Evolutionary conservation across 2,329 filamentous ascomycete species (phyloP), one percentile per base, ranked within the genome.

Genomic region (Pezizomycotina sp.): DNA sequence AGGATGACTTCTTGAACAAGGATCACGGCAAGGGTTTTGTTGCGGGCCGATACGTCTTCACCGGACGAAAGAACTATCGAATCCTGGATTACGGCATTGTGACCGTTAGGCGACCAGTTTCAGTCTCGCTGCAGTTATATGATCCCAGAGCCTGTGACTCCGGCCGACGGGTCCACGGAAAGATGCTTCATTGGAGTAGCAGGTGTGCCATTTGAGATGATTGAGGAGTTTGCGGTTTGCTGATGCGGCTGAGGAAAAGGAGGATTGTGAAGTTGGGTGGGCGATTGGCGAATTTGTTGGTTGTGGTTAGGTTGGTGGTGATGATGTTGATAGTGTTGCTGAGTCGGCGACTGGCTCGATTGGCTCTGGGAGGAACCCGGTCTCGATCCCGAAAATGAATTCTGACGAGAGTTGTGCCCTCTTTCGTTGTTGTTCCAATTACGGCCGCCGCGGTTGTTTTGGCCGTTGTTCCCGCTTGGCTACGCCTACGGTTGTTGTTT

Each of bases 21-120:
- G 32, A 44, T 34, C n/a, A 39, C 40, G 4, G 41, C 22, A n/a
- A 39, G 32, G 10, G 30, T 30, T 36, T 44, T 40, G 18, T 40
- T 34, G 31, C 37, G 34, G 13, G 36, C 27, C 13, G 30, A 16
- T 28, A 44, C 41, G n/a, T 40, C 26, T 14, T 44, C 36, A 6
- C n/a, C 12, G n/a, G n/a, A n/a, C n/a, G n/a, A n/a, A n/a, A n/a
- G n/a, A n/a, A n/a, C n/a, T n/a, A n/a, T n/a, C n/a, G n/a, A n/a
- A n/a, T n/a, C n/a, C n/a, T n/a, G n/a, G n/a, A n/a, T n/a, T n/a
- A n/a, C n/a, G n/a, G n/a, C n/a, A n/a, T n/a, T n/a, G 6, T 34
- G 41, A 3, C 41, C 41, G 23, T 14, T 28, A 12, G 36, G 32
- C n/a, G 29, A 36, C 41, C 41, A 44, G 16, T 36, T 36, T 37